These are phyloP conservation scores for Rhynchosporium graminicola DNA, from an alignment of 2,329 filamentous ascomycete genomes.

Conservation along the genomic window DNA sequence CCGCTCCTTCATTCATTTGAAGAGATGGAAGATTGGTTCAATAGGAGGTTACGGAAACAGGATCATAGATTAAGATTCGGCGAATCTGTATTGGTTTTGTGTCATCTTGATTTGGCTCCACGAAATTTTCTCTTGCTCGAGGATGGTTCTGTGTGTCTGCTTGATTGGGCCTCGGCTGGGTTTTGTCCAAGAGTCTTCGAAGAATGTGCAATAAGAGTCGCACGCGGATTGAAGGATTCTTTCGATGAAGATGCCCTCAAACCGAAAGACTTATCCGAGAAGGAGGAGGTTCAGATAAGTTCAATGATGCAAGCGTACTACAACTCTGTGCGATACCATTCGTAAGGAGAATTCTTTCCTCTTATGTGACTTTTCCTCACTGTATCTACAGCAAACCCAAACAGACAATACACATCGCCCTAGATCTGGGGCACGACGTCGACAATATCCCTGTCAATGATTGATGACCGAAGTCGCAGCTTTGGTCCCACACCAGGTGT, in stretches of 20 bases:
- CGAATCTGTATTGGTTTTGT: constrained; percentile 5
- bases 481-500: too few relatives aligned
- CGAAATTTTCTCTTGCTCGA: constrained; percentile 4
- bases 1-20: constrained; percentile 5
- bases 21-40: constrained; percentile 11
- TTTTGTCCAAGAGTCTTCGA: constrained; percentile 11
- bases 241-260: constrained; percentile 20
- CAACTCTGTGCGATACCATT: constrained; percentile 22
- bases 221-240: constrained; percentile 17
- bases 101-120: constrained; percentile 9
- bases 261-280: constrained; percentile 19
- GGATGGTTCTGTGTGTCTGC: constrained; percentile 4
- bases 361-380: constrained; percentile 15
- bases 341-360: constrained; percentile 21
- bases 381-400: constrained; percentile 19
- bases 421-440: constrained; percentile 15
- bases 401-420: constrained; percentile 17
- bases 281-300: constrained; percentile 23
- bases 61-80: not conserved
- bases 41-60: constrained; percentile 5
- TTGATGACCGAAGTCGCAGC: not conserved
- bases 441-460: constrained; percentile 18
- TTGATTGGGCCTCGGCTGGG: constrained; percentile 9
- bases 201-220: constrained; percentile 19
- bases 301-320: constrained; percentile 24